Base-by-base conservation (phyloP, 805 yeast species). In the Lachancea dasiensis region DNA sequence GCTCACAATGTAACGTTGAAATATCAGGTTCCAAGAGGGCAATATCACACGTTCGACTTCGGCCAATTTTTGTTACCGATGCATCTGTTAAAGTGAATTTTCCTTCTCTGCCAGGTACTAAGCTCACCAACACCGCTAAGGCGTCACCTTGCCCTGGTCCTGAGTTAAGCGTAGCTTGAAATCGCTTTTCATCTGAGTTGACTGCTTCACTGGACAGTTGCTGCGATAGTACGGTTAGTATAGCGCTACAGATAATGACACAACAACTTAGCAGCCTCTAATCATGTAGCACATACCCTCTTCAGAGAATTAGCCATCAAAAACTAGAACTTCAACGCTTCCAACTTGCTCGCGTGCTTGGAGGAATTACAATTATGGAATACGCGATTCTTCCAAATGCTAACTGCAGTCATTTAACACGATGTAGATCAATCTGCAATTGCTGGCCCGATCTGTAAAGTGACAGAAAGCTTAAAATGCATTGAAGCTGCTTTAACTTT, bases 1-100 rank as follows among this genome's bases (percentile, higher is more conserved):
- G 54, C 38, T 69, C 70, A 48, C 85, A 77, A 52, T 82, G 90
- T 21, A 65, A 63, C 0, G 85, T 75, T 0, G 87, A 81, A 6
- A 81, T 76, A 48, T 81, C 87, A 1, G 64, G 58, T 7, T 77
- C 79, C n/a, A 49, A 41, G 3, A 82, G 56, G 3, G 64, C 60
- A 10, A 79, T 56, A 45, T 79, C 84, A 54, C 84, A 77, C 8
- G 72, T 61, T 34, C 78, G 67, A 50, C 81, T 75, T 41, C 85
- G 64, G 1, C 85, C 85, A 4, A 75, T 58, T 0, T 59, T 45
- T 1, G 63, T 51, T 3, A 57, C 52, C 3, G 59, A 49, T 21
- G 68, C 52, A 18, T 65, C 47, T 2, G 50, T 47, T n/a, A 76
- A 41, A 1, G 43, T 31, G 5, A 49, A 42, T n/a, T 41, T 47